A percentile compares a stretch with the other conserved stretches of the same genome.
phyloP scores from a whole-genome alignment of 768 basidiomycete species.

The Plicaturopsis crispa region DNA sequence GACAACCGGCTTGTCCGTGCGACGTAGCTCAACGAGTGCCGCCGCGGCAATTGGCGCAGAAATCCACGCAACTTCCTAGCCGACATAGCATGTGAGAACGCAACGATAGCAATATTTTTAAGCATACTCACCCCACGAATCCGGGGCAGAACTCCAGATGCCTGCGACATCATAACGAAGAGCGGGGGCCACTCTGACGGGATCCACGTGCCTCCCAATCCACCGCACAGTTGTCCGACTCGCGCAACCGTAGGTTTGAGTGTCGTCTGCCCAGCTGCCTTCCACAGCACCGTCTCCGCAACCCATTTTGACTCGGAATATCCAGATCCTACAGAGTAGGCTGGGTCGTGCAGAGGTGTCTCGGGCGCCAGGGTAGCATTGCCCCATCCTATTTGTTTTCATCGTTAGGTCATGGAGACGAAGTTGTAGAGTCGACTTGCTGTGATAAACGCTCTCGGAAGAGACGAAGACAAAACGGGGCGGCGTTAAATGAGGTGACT shows the following conservation, averaged over 20 bases:
- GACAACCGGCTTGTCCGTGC: slow-evolving; percentile 9
- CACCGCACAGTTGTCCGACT: slow-evolving; percentile 23
- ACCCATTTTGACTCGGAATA: slow-evolving; percentile 24
- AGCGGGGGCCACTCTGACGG: slow-evolving; percentile 23
- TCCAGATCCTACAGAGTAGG: slow-evolving; percentile 11
- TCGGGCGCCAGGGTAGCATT: slow-evolving; percentile 6
- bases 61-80: slow-evolving; percentile 19
- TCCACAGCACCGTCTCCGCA: slow-evolving; percentile 19
- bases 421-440: slow-evolving; percentile 15
- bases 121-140: slow-evolving; percentile 17
- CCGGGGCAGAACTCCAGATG: slow-evolving; percentile 22
- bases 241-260: slow-evolving; percentile 18
- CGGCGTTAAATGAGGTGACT: slow-evolving; percentile 13
- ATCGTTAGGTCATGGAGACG: background rate
- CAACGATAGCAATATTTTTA: slow-evolving; percentile 2
- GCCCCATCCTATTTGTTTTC: slow-evolving; percentile 2
- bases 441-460: slow-evolving; percentile 19
- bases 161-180: slow-evolving; percentile 14
- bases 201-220: slow-evolving; percentile 24
- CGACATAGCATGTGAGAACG: background rate
- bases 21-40: slow-evolving; percentile 18
- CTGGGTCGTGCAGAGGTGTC: slow-evolving; percentile 5
- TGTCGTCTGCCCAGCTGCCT: slow-evolving; percentile 8
- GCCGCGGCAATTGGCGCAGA: slow-evolving; percentile 22
- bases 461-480: slow-evolving; percentile 27